Conservation (phyloP, 306 rosid genomes). For the Begonia loranthoides region DNA sequence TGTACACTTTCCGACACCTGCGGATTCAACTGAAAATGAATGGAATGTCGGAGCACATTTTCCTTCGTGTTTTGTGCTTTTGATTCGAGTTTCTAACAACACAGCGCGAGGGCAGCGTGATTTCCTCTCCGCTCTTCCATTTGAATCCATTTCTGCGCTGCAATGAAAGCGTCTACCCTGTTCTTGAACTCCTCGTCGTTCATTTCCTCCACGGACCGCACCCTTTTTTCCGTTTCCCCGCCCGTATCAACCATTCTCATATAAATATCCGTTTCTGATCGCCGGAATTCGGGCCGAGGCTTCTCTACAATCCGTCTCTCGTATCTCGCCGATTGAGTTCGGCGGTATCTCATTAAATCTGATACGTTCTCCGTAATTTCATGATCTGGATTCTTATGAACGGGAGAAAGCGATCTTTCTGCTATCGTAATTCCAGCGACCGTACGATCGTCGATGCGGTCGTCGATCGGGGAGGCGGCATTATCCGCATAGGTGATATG, state of each 20-base stretch:
- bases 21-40: no score
- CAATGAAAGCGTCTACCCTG: constrained; percentile 39
- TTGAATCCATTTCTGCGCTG: constrained; percentile 26
- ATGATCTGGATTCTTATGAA: not conserved
- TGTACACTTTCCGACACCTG: no score
- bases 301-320: constrained; percentile 12
- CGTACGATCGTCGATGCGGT: not conserved
- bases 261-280: constrained; percentile 11
- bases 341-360: constrained; percentile 24
- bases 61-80: no score
- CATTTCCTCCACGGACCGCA: constrained; percentile 28
- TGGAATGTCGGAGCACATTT: no score
- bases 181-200: constrained; percentile 56
- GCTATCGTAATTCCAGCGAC: not conserved
- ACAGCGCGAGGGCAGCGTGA: constrained; percentile 5
- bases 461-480: constrained; percentile 2
- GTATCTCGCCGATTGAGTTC: constrained; percentile 35
- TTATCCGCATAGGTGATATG: constrained; percentile 4
- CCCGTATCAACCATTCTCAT: constrained; percentile 2
- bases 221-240: constrained; percentile 5
- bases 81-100: not conserved
- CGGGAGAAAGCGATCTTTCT: not conserved
- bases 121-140: constrained; percentile 20
- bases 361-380: constrained; percentile 4
- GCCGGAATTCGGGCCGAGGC: constrained; percentile 12